phyloP scores from a whole-genome alignment of 2,329 filamentous ascomycete species.

The Sclerotinia spermophila region DNA sequence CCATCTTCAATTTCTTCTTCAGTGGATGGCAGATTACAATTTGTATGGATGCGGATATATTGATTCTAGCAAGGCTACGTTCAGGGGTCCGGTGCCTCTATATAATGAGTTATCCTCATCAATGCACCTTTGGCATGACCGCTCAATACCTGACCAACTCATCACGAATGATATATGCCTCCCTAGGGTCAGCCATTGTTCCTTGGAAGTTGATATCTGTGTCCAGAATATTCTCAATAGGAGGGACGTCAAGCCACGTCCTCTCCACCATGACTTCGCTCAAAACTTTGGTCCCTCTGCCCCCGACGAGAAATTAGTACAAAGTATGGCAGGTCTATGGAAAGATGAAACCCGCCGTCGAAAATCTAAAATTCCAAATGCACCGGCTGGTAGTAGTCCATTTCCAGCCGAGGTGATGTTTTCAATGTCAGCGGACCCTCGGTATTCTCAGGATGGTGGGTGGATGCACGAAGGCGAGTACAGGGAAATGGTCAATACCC shows the following conservation, averaged over 20 bases:
- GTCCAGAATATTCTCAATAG: slow-evolving; percentile 87
- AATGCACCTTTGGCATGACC: slow-evolving; percentile 74
- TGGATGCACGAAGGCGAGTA: slow-evolving; percentile 95
- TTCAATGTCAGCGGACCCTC: slow-evolving; percentile 81
- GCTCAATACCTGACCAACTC: slow-evolving; percentile 57
- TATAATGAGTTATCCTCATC: slow-evolving; percentile 58
- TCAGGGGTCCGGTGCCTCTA: slow-evolving; percentile 71
- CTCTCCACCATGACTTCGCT: slow-evolving; percentile 80
- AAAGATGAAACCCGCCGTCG: slow-evolving; percentile 80
- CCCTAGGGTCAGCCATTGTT: slow-evolving; percentile 80
- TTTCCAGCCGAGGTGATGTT: slow-evolving; percentile 79
- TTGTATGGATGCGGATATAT: slow-evolving; percentile 91
- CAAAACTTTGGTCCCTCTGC: slow-evolving; percentile 65
- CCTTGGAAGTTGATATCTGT: slow-evolving; percentile 84
- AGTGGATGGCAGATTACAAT: slow-evolving; percentile 99
- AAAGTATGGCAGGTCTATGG: slow-evolving; percentile 94
- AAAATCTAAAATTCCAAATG: slow-evolving; percentile 65
- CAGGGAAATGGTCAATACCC: slow-evolving; percentile 56
- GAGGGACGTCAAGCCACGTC: slow-evolving; percentile 67
- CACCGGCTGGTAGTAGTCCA: slow-evolving; percentile 63
- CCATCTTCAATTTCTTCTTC: slow-evolving; percentile 84
- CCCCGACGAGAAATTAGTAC: slow-evolving; percentile 74
- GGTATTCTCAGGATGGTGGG: slow-evolving; percentile 66
- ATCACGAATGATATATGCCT: slow-evolving; percentile 62
- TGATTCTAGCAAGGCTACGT: slow-evolving; percentile 65